Base-by-base conservation (phyloP, 495 filamentous ascomycete genomes). In the Hyaloscypha variabilis region DNA sequence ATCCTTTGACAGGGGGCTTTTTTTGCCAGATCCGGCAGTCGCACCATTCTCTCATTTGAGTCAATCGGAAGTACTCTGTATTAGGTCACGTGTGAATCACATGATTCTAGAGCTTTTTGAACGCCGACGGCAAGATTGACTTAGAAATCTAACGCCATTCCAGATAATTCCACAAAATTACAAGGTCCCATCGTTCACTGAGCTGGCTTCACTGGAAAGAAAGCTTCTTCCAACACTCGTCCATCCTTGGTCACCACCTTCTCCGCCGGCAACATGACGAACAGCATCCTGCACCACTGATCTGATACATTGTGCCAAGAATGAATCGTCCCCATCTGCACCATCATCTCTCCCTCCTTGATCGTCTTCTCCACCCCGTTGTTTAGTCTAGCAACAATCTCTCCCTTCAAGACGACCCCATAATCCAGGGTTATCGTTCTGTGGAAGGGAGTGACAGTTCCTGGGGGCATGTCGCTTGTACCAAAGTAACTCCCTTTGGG, bases 401-500 rank as follows among this genome's bases (percentile, higher is more conserved):
- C 75, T 36, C 76, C 75, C 14, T 64, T 69, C 53, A 77, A 46
- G 21, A 78, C 72, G 34, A 69, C 62, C 31, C 62, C 66, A 49
- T 78, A 78, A 68, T 78, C 75, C n/a, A 74, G 30, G 42, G 68
- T 76, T 58, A 67, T 6, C 4, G 76, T 77, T 21, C 75, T 71
- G 52, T 78, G 76, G 66, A 78, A 71, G 0, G 74, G 72, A 8
- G 55, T 66, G 49, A 52, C 69, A 5, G 61, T 54, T 11, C 57
- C 62, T 4, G 69, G 71, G 5, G 75, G 68, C 11, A 71, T 65
- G 58, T 73, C 69, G 8, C 69, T 62, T 11, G 75, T 64, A 55
- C 54, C 62, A 66, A 77, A 77, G 0, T 58, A 66, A 26, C 69
- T 65, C 8, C 76, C 74, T 0, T 60, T 39, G 1, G 62, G 63